phyloP scores from a whole-genome alignment of 192 early-diverging fungal genomes.

The Linnemannia zychae region DNA sequence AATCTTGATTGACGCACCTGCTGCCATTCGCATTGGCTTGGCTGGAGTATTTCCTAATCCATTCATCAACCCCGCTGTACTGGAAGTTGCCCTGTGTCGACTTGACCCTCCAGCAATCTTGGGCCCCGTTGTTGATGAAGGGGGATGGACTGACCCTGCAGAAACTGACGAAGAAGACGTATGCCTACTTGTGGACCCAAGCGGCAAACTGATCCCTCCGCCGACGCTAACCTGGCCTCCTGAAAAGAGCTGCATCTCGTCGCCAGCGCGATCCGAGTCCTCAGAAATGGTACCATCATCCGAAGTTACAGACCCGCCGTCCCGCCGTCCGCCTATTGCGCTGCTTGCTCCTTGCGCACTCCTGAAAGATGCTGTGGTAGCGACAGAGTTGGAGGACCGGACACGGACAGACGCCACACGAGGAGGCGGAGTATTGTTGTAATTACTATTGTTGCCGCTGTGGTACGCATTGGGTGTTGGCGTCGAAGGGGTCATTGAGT shows the following conservation, averaged over 20 bases:
- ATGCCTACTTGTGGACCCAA: constrained; percentile 9
- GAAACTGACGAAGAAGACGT: not conserved
- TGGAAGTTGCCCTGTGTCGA: constrained; percentile 19
- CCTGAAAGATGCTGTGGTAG: constrained; percentile 25
- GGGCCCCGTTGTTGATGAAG: not conserved
- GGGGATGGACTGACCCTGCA: not conserved
- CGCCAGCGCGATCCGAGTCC: constrained; percentile 39
- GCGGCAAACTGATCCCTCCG: constrained; percentile 30
- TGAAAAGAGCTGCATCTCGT: constrained; percentile 43
- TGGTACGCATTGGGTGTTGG: not conserved
- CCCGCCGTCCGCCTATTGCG: not conserved
- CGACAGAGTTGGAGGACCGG: constrained; percentile 35
- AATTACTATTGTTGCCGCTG: not conserved
- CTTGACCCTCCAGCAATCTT: constrained; percentile 4
- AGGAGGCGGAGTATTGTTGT: constrained; percentile 3
- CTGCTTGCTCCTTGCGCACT: constrained; percentile 14
- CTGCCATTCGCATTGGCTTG: constrained; percentile 45
- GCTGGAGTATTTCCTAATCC: not conserved
- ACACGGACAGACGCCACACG: constrained; percentile 16
- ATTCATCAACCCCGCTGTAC: constrained; percentile 10
- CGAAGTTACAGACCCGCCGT: constrained; percentile 34
- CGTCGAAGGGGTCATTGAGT: constrained; percentile 2
- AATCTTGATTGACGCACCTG: constrained; percentile 37
- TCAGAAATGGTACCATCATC: constrained; percentile 50
- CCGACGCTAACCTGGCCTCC: constrained; percentile 33